Percentiles rank a stretch among this genome's conserved stretches.
phyloP scores from a whole-genome alignment of 495 filamentous ascomycete genomes.

The Neurospora sp. region DNA sequence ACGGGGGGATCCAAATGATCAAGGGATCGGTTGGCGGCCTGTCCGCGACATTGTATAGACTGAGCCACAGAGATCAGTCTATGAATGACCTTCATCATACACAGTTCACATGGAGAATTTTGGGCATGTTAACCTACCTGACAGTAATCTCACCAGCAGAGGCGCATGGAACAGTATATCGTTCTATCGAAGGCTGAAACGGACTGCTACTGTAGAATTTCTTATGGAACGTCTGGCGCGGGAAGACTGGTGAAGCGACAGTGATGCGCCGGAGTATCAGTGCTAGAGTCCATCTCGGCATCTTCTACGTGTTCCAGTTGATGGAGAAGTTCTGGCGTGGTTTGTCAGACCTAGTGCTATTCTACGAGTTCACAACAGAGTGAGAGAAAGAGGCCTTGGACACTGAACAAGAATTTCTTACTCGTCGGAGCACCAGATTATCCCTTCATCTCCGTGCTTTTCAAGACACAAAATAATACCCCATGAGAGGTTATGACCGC shows the following conservation, averaged over 20 bases:
- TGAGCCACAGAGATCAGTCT: neutral
- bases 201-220: neutral
- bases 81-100: neutral
- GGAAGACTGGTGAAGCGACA: slow-evolving; percentile 1
- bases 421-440: neutral
- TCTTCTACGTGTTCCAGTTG: neutral
- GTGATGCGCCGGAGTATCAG: neutral
- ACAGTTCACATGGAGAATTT: neutral
- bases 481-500: neutral
- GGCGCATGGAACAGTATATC: slow-evolving; percentile 10
- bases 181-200: neutral
- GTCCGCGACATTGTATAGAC: slow-evolving; percentile 24
- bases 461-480: neutral
- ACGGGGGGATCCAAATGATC: slow-evolving; percentile 29
- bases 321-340: neutral
- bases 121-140: slow-evolving; percentile 5
- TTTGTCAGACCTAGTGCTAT: neutral
- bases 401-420: neutral
- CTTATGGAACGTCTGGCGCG: neutral
- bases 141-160: slow-evolving; percentile 17
- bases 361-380: neutral
- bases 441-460: neutral
- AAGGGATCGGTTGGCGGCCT: slow-evolving; percentile 17
- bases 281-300: slow-evolving; percentile 5
- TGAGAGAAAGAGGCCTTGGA: neutral